Base-by-base conservation (phyloP, 345 rosid genomes). In the Syzygium grande region DNA sequence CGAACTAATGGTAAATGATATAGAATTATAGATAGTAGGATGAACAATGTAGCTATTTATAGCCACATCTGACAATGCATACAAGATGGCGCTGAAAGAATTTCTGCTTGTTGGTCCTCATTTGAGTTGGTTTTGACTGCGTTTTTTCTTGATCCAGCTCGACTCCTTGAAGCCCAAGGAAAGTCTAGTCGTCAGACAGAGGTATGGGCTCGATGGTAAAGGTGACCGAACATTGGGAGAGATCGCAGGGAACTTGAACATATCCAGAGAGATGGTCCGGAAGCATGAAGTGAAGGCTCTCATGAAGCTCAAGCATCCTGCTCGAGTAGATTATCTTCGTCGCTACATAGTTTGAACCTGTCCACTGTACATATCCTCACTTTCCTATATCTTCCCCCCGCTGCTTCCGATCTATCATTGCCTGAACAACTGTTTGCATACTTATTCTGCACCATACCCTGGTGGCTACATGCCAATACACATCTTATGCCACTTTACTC, bases 261-360 rank as follows among this genome's bases (percentile, higher is more conserved):
- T 98, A 89, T 98, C 99, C 0, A 93, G 99, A 89, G 99, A 98
- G 91, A 98, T 98, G 99, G 99, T 98, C 46, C 90, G 99, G 89
- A 98, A 98, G 90, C 95, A 98, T 89, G 99, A 98, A 91, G 96
- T 96, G 46, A 98, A 96, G 93, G 99, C 97, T 2, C 92, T 98
- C 86, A 94, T 98, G 99, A 98, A 98, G 94, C 99, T 98, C 87
- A 98, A 96, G 91, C 99, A 96, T 90, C 99, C 97, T 23, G 94
- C 99, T 15, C 88, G 99, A 77, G 94, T 95, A 86, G 96, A 96
- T 91, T 95, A 97, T 89, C 96, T 97, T 15, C 95, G 97, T 86
- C 95, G 90, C 16, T 94, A 95, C 68, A 88, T 95, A 9, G 93
- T 92, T 89, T 97, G 92, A 97, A 86, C 83, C 87, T 12, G 53